A percentile compares a stretch with the other conserved stretches of the same genome.
phyloP scores from a whole-genome alignment of 148 eudicot genomes.

The Tetragonia tetragonoides region DNA sequence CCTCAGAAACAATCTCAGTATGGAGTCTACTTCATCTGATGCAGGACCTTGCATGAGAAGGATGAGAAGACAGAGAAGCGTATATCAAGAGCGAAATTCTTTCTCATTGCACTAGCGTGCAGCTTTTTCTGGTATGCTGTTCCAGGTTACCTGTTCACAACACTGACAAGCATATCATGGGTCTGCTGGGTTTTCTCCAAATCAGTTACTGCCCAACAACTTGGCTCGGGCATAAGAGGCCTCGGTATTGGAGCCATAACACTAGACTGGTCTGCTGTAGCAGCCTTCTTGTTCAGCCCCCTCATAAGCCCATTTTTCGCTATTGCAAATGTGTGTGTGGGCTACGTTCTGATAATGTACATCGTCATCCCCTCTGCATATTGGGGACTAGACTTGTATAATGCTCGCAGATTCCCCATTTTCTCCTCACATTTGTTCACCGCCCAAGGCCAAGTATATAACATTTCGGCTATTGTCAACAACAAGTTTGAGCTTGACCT shows the following conservation, averaged over 20 bases:
- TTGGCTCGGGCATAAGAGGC: conserved; percentile 87
- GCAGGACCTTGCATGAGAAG: conserved; percentile 89
- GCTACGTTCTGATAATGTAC: conserved; percentile 65
- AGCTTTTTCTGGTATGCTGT: conserved; percentile 78
- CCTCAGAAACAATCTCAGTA: neutral
- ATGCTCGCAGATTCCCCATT: conserved; percentile 68
- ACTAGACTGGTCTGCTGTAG: conserved; percentile 80
- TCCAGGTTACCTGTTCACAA: conserved; percentile 80
- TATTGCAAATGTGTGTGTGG: conserved; percentile 61
- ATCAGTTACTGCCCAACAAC: conserved; percentile 86
- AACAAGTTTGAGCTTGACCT: conserved; percentile 65
- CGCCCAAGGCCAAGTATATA: conserved; percentile 58
- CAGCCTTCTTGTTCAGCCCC: conserved; percentile 82
- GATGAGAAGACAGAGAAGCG: conserved; percentile 42
- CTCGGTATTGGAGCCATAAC: conserved; percentile 81
- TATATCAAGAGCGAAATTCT: conserved; percentile 80
- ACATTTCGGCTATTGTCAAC: conserved; percentile 73
- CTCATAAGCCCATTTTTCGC: conserved; percentile 79
- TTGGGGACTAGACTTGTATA: conserved; percentile 80
- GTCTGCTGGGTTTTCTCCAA: conserved; percentile 77
- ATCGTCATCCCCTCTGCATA: conserved; percentile 65
- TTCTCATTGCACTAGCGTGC: conserved; percentile 61
- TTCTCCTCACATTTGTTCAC: conserved; percentile 81
- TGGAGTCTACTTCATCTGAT: neutral
- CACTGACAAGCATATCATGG: conserved; percentile 83